A percentile compares a stretch with the other conserved stretches of the same genome.
Evolutionary conservation across 768 basidiomycete species (phyloP).

Genomic region (Chlorophyllum brunneum): DNA sequence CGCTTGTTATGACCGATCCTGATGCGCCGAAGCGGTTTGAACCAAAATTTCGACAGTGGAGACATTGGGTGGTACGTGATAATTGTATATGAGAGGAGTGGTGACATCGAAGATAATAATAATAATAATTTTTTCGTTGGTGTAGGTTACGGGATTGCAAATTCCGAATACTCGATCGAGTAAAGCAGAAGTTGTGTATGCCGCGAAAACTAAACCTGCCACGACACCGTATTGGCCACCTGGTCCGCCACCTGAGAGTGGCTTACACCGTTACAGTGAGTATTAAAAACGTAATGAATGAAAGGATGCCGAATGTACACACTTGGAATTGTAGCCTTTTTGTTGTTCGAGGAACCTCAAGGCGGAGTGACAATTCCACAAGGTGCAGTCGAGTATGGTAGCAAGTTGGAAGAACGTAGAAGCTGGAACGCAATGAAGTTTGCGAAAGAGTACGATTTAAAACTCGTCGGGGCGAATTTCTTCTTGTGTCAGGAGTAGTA

Average conservation of each 20-base stretch:
- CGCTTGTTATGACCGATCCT: conserved; percentile 55
- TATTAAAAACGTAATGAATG: neutral
- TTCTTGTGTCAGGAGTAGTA: conserved; percentile 27
- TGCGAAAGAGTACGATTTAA: conserved; percentile 45
- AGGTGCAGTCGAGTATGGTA: conserved; percentile 42
- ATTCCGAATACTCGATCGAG: conserved; percentile 20
- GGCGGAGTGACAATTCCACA: conserved; percentile 36
- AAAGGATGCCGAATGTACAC: neutral
- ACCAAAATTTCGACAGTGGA: conserved; percentile 47
- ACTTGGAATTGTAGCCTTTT: conserved; percentile 46
- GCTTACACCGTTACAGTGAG: conserved; percentile 57
- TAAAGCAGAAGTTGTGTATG: conserved; percentile 29
- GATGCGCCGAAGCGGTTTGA: conserved; percentile 51
- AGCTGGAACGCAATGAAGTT: conserved; percentile 56
- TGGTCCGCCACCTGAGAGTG: conserved; percentile 49
- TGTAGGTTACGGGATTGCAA: conserved; percentile 34
- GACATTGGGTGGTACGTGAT: conserved; percentile 51
- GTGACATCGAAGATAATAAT: conserved; percentile 1
- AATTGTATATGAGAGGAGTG: neutral
- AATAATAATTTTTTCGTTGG: neutral
- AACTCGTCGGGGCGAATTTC: conserved; percentile 57
- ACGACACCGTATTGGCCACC: conserved; percentile 56
- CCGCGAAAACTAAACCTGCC: conserved; percentile 40
- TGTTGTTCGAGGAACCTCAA: conserved; percentile 58
- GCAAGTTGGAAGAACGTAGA: conserved; percentile 39